Percentiles rank a stretch among this genome's conserved stretches.
These are phyloP conservation scores for Boletellus deceptivus DNA, from an alignment of 1,284 basidiomycete species.

Conservation along the genomic window DNA sequence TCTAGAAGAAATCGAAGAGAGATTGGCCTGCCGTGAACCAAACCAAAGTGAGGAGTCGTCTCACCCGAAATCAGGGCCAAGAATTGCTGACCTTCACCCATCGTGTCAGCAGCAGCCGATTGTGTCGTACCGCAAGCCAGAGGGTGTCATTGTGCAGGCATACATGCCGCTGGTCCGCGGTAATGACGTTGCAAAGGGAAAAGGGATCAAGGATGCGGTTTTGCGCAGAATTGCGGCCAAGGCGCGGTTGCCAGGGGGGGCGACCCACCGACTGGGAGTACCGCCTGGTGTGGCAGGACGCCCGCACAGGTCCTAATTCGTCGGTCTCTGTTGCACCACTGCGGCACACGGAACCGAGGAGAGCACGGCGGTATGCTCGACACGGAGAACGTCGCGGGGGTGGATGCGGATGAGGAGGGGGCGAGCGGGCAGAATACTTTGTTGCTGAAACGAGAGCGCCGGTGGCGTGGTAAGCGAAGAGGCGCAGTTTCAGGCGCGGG, in stretches of 20 bases:
- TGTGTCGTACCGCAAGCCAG: slow-evolving; percentile 46
- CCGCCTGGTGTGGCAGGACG: slow-evolving; percentile 36
- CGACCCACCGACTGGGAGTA: neutral
- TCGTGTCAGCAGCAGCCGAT: slow-evolving; percentile 54
- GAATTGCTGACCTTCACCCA: slow-evolving; percentile 41
- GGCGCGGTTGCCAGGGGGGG: slow-evolving; percentile 14
- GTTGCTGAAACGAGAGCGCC: neutral
- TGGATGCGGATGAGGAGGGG: slow-evolving; percentile 40
- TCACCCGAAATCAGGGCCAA: neutral
- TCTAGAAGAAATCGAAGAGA: slow-evolving; percentile 43
- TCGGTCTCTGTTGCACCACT: slow-evolving; percentile 54
- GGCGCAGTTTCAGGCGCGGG: slow-evolving; percentile 3
- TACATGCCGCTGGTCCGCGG: slow-evolving; percentile 50
- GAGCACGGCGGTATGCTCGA: slow-evolving; percentile 42
- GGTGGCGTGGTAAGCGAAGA: slow-evolving; percentile 22
- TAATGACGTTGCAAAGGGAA: slow-evolving; percentile 18
- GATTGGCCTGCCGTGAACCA: slow-evolving; percentile 52
- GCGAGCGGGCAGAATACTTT: slow-evolving; percentile 14
- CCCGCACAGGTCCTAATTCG: slow-evolving; percentile 63
- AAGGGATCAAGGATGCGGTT: slow-evolving; percentile 37
- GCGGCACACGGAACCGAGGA: slow-evolving; percentile 37
- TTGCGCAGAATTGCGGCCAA: slow-evolving; percentile 41
- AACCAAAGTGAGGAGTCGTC: slow-evolving; percentile 38
- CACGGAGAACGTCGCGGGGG: slow-evolving; percentile 35
- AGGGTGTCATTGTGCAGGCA: slow-evolving; percentile 51